These are phyloP conservation scores for Toxoplasma gondii DNA, from an alignment of 169 alveolate genomes.

Conservation along the genomic window DNA sequence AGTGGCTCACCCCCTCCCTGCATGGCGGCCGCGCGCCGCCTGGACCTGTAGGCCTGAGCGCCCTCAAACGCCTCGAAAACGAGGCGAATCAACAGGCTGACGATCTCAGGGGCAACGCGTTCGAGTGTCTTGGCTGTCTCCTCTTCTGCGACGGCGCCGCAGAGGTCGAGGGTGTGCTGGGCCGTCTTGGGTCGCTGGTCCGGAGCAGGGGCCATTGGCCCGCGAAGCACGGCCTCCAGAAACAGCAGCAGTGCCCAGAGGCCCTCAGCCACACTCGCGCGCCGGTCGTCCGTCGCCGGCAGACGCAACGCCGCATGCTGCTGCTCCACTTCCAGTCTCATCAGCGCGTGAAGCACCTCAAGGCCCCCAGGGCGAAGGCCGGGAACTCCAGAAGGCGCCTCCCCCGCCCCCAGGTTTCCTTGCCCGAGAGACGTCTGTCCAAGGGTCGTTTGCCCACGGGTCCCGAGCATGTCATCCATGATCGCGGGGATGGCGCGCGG, in stretches of 20 bases:
- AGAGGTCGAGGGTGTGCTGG: neutral
- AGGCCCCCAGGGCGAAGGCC: neutral
- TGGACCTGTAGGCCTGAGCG: neutral
- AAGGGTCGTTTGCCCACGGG: neutral
- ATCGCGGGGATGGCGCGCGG: neutral
- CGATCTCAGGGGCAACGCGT: neutral
- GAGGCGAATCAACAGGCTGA: neutral
- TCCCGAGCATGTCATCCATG: neutral
- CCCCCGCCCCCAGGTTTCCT: neutral
- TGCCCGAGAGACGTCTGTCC: neutral
- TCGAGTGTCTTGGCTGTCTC: neutral
- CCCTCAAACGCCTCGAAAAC: conserved; percentile 16
- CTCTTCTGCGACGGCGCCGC: neutral
- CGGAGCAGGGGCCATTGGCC: neutral
- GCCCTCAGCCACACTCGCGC: conserved; percentile 3
- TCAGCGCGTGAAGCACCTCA: neutral
- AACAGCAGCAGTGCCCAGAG: conserved; percentile 34
- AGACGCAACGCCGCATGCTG: neutral
- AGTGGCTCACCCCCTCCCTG: neutral
- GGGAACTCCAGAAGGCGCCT: neutral
- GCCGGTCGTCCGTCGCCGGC: conserved; percentile 9
- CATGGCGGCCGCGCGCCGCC: neutral
- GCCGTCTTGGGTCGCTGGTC: neutral
- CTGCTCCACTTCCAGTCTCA: conserved; percentile 8
- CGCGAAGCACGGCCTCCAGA: neutral